A percentile compares a stretch with the other conserved stretches of the same genome.
phyloP scores from a whole-genome alignment of 352 stramenopile genomes.

The Thalassiosira hispida region DNA sequence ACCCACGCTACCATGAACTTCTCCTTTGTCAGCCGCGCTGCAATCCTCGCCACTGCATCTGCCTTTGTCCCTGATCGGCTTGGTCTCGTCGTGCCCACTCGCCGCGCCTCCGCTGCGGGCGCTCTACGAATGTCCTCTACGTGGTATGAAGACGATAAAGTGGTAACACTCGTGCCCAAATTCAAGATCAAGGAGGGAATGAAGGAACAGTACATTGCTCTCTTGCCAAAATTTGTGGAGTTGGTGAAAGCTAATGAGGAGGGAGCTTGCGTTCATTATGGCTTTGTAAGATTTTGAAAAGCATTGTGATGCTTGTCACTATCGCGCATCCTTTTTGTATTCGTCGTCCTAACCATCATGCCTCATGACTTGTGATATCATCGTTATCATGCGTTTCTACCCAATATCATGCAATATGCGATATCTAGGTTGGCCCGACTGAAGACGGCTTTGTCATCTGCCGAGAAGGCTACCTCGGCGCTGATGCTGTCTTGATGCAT shows the following conservation, averaged over 20 bases:
- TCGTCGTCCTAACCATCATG: too few relatives aligned
- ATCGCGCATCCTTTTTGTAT: too few relatives aligned
- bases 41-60: constrained; percentile 9
- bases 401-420: background rate
- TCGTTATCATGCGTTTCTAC: background rate
- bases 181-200: constrained; percentile 50
- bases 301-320: too few relatives aligned
- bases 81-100: background rate
- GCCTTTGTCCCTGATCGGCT: constrained; percentile 14
- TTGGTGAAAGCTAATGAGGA: constrained; percentile 32
- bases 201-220: constrained; percentile 27
- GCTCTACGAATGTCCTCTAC: constrained; percentile 9
- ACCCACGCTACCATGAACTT: constrained; percentile 12
- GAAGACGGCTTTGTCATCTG: constrained; percentile 42
- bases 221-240: constrained; percentile 39
- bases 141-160: constrained; percentile 42
- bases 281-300: constrained; percentile 24
- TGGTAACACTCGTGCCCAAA: constrained; percentile 42
- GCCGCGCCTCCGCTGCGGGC: background rate
- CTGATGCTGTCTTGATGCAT: constrained; percentile 24
- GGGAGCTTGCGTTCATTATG: constrained; percentile 33
- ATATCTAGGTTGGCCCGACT: constrained; percentile 35
- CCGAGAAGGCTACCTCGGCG: constrained; percentile 39
- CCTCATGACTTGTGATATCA: too few relatives aligned
- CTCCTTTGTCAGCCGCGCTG: background rate